Evolutionary conservation across 2,329 filamentous ascomycete species (phyloP), one percentile per base, ranked within the genome.

Genomic region (Rasamsonia emersonii): DNA sequence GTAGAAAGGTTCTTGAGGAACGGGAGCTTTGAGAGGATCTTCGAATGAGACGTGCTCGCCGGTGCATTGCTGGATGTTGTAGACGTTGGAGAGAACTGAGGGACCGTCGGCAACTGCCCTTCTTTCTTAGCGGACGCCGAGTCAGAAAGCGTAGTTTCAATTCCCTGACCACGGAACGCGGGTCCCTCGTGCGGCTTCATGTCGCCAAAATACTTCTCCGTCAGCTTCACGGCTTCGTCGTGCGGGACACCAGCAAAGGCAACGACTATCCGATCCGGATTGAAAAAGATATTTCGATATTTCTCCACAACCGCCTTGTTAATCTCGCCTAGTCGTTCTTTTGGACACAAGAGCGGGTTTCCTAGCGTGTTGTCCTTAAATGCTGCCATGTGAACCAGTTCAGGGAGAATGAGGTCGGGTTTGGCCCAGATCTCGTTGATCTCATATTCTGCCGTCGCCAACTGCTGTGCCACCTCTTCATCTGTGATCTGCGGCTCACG

Each of bases 341-440:
- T 76, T 0, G 91, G 91, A 55, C 91, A 98, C 30, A 98, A 64
- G 44, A 98, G 60, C 3, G 91, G 91, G 59, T 96, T 93, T 21
- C 91, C 91, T 9, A 98, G 70, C 0, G 91, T 96, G 63, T 98
- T 96, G 54, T 91, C 83, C 66, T 86, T 91, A 64, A 85, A 98
- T 2, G 88, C 91, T 7, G 91, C 86, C 67, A 88, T 91, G 59
- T 98, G 91, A 21, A 96, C 81, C 46, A 98, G 65, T 63, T 98
- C 91, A 0, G 91, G 91, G 39, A 98, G 67, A 46, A 98, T 96
- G 35, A 98, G 73, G 51, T 96, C 89, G 0, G 91, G 88, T 69
- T 93, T 96, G 47, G 82, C 81, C 91, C 91, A 98, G 35, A 98
- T 96, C 67, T 96, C 91, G 15, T 78, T 77, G 56, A 98, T 91